Percentiles rank a stretch among this genome's conserved stretches.
These are phyloP conservation scores for Colletotrichum magnum DNA, from an alignment of 2,329 filamentous ascomycete species.

Conservation along the genomic window DNA sequence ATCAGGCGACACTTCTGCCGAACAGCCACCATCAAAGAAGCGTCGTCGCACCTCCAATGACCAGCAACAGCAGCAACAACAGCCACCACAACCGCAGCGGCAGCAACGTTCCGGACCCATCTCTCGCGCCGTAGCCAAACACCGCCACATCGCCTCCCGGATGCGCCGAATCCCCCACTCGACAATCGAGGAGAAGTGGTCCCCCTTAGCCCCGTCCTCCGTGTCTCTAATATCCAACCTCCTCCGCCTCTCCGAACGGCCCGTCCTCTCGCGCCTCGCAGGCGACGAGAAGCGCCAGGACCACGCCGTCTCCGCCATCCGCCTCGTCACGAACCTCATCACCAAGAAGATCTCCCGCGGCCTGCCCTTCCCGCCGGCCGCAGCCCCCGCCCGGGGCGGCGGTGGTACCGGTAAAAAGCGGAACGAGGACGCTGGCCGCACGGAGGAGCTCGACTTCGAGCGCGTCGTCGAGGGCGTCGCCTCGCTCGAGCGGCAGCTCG, in stretches of 20 bases:
- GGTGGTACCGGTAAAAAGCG: constrained; percentile 22
- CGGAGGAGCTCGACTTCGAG: constrained; percentile 76
- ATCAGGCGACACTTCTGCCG: constrained; percentile 2
- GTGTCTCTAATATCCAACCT: constrained; percentile 69
- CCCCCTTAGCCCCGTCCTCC: constrained; percentile 67
- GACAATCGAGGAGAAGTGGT: constrained; percentile 79
- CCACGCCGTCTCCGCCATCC: constrained; percentile 69
- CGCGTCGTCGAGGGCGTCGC: constrained; percentile 72
- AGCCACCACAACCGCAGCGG: neutral
- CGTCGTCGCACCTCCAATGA: constrained; percentile 28
- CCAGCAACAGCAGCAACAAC: constrained; percentile 24
- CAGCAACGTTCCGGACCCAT: constrained; percentile 11
- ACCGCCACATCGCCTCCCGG: constrained; percentile 66
- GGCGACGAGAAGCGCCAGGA: constrained; percentile 62
- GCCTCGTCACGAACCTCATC: constrained; percentile 68
- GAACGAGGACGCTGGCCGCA: constrained; percentile 51
- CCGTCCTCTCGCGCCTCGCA: constrained; percentile 71
- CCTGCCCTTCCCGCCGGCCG: constrained; percentile 76
- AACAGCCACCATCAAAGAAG: constrained; percentile 24
- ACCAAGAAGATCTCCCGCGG: constrained; percentile 70
- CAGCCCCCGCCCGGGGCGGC: constrained; percentile 43
- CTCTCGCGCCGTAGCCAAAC: constrained; percentile 53
- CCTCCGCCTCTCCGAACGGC: constrained; percentile 71
- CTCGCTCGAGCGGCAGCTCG: constrained; percentile 70
- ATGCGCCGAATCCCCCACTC: constrained; percentile 71